Evolutionary conservation across 352 stramenopile genomes (phyloP).

Genomic region (Globisporangium paddicum): DNA sequence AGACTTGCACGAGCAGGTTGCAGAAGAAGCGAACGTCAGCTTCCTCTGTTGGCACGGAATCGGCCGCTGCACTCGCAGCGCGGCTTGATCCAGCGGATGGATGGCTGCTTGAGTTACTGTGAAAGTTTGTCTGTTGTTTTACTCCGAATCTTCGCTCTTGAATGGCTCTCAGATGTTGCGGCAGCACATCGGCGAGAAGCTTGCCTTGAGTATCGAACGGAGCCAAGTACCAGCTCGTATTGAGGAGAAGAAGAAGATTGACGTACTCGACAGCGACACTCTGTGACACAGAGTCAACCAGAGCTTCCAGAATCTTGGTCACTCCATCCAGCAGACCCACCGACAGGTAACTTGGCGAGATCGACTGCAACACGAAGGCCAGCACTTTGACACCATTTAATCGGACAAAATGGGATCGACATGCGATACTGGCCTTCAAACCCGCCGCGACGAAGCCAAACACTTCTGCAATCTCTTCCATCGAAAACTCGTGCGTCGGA

Average conservation of each 20-base stretch:
- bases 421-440: constrained; percentile 49
- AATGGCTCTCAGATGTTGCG: constrained; percentile 51
- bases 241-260: constrained; percentile 67
- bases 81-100: constrained; percentile 10
- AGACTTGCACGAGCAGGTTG: constrained; percentile 68
- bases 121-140: not conserved
- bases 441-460: constrained; percentile 55
- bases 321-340: constrained; percentile 53
- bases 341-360: constrained; percentile 72
- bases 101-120: constrained; percentile 10
- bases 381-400: constrained; percentile 70
- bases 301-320: constrained; percentile 52
- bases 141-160: constrained; percentile 20
- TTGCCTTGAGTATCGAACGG: constrained; percentile 75
- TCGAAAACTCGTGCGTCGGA: constrained; percentile 58
- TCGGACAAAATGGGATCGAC: constrained; percentile 69
- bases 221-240: constrained; percentile 74
- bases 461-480: constrained; percentile 62
- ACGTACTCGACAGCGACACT: constrained; percentile 41
- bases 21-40: constrained; percentile 78
- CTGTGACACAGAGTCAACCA: constrained; percentile 34
- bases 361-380: constrained; percentile 66
- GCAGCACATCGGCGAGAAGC: constrained; percentile 52
- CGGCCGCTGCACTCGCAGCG: constrained; percentile 15
- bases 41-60: constrained; percentile 22